These are phyloP conservation scores for Nannizziopsis arthrosporioides DNA, from an alignment of 2,329 filamentous ascomycete species.

Conservation along the genomic window DNA sequence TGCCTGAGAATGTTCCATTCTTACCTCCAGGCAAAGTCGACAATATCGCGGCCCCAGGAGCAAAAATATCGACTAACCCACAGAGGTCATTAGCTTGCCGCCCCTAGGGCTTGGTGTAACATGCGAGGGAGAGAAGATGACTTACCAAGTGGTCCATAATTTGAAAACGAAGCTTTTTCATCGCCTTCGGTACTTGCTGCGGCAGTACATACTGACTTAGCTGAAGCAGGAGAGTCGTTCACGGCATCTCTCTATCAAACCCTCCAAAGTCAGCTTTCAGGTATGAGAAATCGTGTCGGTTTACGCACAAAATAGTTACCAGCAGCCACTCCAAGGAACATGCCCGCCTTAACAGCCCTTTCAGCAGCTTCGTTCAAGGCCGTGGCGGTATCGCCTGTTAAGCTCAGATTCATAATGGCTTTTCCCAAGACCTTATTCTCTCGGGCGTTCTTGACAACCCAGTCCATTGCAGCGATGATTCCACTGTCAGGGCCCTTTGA, in stretches of 20 bases:
- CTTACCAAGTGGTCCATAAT: constrained; percentile 30
- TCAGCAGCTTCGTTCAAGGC: constrained; percentile 32
- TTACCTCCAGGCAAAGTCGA: constrained; percentile 40
- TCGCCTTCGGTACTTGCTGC: constrained; percentile 28
- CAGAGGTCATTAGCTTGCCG: not conserved
- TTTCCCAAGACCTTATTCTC: constrained; percentile 21
- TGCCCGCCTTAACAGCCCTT: constrained; percentile 26
- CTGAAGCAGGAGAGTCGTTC: constrained; percentile 30
- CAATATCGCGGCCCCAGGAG: constrained; percentile 43
- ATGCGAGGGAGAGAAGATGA: not conserved
- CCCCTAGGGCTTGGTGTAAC: not conserved
- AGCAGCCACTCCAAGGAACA: constrained; percentile 33
- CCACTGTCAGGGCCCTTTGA: constrained; percentile 34
- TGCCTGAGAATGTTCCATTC: constrained; percentile 35
- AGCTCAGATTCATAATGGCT: constrained; percentile 26
- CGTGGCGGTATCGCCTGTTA: constrained; percentile 13
- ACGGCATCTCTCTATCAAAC: constrained; percentile 19
- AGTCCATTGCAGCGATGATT: constrained; percentile 43
- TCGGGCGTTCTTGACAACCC: constrained; percentile 26
- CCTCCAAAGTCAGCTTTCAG: not conserved
- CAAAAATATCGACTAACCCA: constrained; percentile 42
- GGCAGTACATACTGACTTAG: constrained; percentile 29
- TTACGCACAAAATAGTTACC: constrained; percentile 22
- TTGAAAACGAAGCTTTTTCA: constrained; percentile 30
- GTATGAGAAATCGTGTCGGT: not conserved